Conservation (phyloP, 1,284 basidiomycete species). For the Takashimella tepidaria region DNA sequence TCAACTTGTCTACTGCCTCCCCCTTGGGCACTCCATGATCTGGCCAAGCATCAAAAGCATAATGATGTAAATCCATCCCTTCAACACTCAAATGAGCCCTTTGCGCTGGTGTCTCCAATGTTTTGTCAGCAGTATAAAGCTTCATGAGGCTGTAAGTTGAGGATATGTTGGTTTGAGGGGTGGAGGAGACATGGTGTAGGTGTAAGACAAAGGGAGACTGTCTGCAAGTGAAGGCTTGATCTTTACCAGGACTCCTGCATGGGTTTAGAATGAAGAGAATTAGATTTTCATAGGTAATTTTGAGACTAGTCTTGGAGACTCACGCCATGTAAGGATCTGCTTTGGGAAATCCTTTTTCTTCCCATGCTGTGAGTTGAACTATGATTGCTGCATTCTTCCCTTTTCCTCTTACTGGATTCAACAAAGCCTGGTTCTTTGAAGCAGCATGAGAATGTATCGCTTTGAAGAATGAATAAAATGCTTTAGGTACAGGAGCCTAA, state of each 20-base stretch:
- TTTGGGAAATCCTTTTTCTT: conserved; percentile 34
- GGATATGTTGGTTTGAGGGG: not conserved
- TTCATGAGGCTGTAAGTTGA: not conserved
- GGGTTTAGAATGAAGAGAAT: not conserved
- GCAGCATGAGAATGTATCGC: conserved; percentile 29
- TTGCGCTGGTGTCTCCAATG: not conserved
- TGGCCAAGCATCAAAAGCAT: conserved; percentile 41
- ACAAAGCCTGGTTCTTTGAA: conserved; percentile 11
- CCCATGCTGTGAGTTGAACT: conserved; percentile 42
- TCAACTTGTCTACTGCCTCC: conserved; percentile 22
- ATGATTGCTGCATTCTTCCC: conserved; percentile 22
- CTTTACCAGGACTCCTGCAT: not conserved
- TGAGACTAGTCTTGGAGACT: conserved; percentile 3
- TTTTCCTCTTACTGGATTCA: conserved; percentile 5
- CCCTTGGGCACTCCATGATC: conserved; percentile 42
- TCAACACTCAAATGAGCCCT: not conserved
- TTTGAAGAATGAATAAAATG: conserved; percentile 33
- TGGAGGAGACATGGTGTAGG: not conserved
- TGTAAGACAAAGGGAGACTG: conserved; percentile 1
- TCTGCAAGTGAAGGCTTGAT: conserved; percentile 9
- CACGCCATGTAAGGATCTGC: conserved; percentile 40
- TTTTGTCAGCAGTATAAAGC: not conserved
- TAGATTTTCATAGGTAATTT: conserved; percentile 6
- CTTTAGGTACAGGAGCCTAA: conserved; percentile 35
- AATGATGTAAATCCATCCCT: conserved; percentile 28